Conservation (phyloP, 2,329 filamentous ascomycete species). For the Lizonia empirigonia region DNA sequence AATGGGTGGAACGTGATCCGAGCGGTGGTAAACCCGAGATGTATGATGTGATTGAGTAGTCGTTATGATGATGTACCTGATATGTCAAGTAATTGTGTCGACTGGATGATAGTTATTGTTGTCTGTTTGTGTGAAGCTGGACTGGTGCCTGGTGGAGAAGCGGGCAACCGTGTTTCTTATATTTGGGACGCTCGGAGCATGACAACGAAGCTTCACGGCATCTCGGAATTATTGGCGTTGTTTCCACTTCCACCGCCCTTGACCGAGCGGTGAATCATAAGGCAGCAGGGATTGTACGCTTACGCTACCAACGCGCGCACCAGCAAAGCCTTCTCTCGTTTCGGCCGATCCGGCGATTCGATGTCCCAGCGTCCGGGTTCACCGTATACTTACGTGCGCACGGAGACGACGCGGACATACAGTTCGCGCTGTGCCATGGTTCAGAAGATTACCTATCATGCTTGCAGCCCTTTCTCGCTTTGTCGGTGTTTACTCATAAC, state of each 20-base stretch:
- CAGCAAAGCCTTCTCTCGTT: constrained; percentile 17
- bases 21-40: constrained; percentile 24
- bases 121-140: constrained; percentile 22
- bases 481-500: constrained; percentile 27
- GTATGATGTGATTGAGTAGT: constrained; percentile 17
- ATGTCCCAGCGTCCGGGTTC: constrained; percentile 8
- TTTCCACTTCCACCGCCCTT: constrained; percentile 39
- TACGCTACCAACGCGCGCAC: constrained; percentile 16
- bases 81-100: background rate
- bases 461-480: constrained; percentile 16
- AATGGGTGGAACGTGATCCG: constrained; percentile 44
- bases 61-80: constrained; percentile 15
- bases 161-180: constrained; percentile 41
- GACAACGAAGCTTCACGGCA: constrained; percentile 37
- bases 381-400: constrained; percentile 12
- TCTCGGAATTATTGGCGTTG: constrained; percentile 35
- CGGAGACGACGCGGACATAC: constrained; percentile 20
- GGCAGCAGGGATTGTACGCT: constrained; percentile 23
- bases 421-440: constrained; percentile 15
- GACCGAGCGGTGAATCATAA: constrained; percentile 36
- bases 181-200: constrained; percentile 36
- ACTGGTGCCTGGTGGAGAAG: constrained; percentile 18
- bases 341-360: constrained; percentile 17
- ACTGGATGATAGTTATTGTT: constrained; percentile 5
- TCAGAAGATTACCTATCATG: constrained; percentile 23